These are phyloP conservation scores for Lasiosphaeris hirsuta DNA, from an alignment of 495 filamentous ascomycete species.

Conservation along the genomic window DNA sequence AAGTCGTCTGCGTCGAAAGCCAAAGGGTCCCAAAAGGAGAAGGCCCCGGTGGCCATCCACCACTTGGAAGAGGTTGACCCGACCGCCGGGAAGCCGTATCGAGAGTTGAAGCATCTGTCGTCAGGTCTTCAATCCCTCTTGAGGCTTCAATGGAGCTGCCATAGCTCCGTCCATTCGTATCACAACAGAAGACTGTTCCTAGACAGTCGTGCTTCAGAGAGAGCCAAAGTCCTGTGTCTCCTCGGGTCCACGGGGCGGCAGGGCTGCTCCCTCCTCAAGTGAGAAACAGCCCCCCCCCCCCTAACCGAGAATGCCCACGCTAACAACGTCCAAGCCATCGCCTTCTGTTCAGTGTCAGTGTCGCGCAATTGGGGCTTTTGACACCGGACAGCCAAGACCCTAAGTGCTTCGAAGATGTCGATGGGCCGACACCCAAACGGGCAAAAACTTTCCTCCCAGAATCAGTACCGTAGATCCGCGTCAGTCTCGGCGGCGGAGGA, in stretches of 20 bases:
- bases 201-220: not conserved
- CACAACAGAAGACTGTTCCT: slow-evolving; percentile 1
- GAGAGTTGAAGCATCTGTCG: not conserved
- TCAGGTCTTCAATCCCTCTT: not conserved
- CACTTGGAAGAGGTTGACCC: not conserved
- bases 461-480: not conserved
- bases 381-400: slow-evolving; percentile 2
- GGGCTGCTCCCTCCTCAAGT: not conserved
- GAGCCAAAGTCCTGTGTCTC: not conserved
- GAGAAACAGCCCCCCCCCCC: not conserved
- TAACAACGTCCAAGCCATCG: not conserved
- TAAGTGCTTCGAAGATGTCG: not conserved
- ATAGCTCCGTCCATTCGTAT: not conserved
- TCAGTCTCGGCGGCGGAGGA: not conserved
- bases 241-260: slow-evolving; percentile 7
- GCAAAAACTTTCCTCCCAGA: not conserved
- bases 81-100: not conserved
- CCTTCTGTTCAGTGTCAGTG: not conserved
- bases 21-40: not conserved
- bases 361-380: slow-evolving; percentile 4
- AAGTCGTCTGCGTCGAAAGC: slow-evolving; percentile 1
- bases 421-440: not conserved
- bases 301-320: not conserved
- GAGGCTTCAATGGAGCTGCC: not conserved
- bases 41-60: not conserved